A percentile compares a stretch with the other conserved stretches of the same genome.
Conservation (phyloP, 179 eudicot genomes). For the Vitellaria paradoxa region DNA sequence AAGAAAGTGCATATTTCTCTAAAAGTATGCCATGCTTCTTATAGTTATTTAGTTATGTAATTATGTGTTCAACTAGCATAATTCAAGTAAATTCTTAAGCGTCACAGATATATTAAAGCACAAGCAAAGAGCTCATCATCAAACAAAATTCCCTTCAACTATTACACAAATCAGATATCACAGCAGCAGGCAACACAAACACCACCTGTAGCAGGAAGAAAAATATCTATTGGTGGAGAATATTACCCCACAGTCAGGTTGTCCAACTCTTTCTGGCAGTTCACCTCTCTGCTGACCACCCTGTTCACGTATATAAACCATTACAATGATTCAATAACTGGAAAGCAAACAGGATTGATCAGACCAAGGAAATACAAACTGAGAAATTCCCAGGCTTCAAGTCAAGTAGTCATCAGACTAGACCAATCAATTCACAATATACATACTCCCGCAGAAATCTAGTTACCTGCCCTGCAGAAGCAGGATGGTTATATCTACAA, state of each 20-base stretch:
- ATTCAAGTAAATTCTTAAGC: no score
- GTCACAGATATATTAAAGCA: background rate
- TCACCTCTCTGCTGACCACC: slow-evolving; percentile 30
- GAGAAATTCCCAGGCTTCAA: background rate
- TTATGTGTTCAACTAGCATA: background rate
- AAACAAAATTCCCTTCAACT: background rate
- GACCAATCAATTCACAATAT: background rate
- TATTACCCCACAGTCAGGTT: slow-evolving; percentile 68
- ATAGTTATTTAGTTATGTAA: background rate
- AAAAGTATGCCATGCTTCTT: background rate
- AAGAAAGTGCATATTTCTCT: background rate
- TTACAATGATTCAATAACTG: background rate
- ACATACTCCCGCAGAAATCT: background rate
- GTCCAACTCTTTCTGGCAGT: slow-evolving; percentile 70
- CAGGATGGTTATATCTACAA: slow-evolving; percentile 80
- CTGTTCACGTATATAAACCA: slow-evolving; percentile 21
- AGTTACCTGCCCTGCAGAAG: slow-evolving; percentile 35
- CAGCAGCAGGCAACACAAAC: background rate
- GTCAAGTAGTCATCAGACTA: background rate
- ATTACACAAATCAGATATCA: background rate
- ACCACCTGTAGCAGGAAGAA: slow-evolving; percentile 1
- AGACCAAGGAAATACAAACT: background rate
- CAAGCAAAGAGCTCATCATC: background rate
- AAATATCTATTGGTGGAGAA: background rate
- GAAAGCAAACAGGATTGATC: background rate